Evolutionary conservation across 2,329 filamentous ascomycete genomes (phyloP).

Genomic region (Fusarium sulawesiense): DNA sequence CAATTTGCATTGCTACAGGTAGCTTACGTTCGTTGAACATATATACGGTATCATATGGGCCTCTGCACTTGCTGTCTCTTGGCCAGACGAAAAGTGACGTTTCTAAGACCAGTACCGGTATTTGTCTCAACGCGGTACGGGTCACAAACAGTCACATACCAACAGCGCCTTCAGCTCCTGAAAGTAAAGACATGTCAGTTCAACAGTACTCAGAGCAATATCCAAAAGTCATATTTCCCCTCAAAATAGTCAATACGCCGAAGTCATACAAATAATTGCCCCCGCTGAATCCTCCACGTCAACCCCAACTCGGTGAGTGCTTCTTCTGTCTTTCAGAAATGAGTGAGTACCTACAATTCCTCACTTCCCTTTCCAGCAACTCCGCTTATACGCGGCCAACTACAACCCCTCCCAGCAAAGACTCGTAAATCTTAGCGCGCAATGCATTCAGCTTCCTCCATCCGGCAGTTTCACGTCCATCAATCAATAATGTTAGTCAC

Average conservation of each 20-base stretch:
- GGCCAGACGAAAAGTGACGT: background rate
- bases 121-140: background rate
- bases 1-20: too few species aligned
- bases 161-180: background rate
- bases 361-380: background rate
- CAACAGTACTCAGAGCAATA: background rate
- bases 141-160: constrained; percentile 2
- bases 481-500: background rate
- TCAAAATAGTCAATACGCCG: too few species aligned
- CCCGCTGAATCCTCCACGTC: background rate
- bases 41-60: accelerated
- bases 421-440: background rate
- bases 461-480: background rate
- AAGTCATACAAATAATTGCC: too few species aligned
- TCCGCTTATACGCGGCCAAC: background rate
- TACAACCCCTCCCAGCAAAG: background rate
- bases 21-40: too few species aligned
- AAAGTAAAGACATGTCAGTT: background rate
- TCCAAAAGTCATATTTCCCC: background rate
- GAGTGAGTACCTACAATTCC: background rate
- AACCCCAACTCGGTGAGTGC: background rate
- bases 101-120: background rate
- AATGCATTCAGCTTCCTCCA: background rate
- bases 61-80: accelerated
- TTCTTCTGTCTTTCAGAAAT: background rate